A percentile compares a stretch with the other conserved stretches of the same genome.
phyloP scores from a whole-genome alignment of 306 rosid species.

The Geum urbanum region DNA sequence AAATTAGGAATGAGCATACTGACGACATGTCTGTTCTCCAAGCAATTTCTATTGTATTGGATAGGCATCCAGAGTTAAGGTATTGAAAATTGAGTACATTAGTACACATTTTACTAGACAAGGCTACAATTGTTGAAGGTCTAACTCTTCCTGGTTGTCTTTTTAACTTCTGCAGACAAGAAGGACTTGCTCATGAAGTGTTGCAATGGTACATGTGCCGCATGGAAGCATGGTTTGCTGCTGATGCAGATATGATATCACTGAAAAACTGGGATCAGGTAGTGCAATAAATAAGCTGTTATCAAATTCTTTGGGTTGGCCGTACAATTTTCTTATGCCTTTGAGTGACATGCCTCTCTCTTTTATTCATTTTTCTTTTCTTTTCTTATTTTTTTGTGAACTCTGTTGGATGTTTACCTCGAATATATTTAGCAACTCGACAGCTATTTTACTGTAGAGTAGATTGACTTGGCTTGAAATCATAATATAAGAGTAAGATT shows the following conservation, averaged over 20 bases:
- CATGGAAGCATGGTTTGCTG: slow-evolving; percentile 89
- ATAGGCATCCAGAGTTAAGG: slow-evolving; percentile 64
- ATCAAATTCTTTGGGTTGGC: background rate
- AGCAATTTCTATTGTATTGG: slow-evolving; percentile 60
- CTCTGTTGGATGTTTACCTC: background rate
- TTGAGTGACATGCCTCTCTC: background rate
- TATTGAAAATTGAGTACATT: slow-evolving; percentile 8
- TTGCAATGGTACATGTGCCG: slow-evolving; percentile 75
- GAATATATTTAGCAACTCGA: background rate
- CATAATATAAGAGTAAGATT: too few relatives aligned
- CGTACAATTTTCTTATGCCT: background rate
- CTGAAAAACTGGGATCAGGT: slow-evolving; percentile 79
- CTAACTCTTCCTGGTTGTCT: background rate
- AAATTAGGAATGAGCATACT: slow-evolving; percentile 61
- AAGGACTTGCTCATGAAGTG: slow-evolving; percentile 65
- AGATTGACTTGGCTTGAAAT: too few relatives aligned
- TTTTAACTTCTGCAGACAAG: slow-evolving; percentile 40
- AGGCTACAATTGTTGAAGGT: background rate
- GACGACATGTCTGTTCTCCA: slow-evolving; percentile 58
- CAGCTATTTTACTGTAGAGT: background rate
- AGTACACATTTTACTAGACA: background rate
- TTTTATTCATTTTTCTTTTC: background rate
- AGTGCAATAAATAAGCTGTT: slow-evolving; percentile 22
- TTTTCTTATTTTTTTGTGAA: background rate
- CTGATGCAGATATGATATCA: slow-evolving; percentile 77